These are phyloP conservation scores for Apiospora rasikravindrae DNA, from an alignment of 2,329 filamentous ascomycete genomes.

Conservation along the genomic window DNA sequence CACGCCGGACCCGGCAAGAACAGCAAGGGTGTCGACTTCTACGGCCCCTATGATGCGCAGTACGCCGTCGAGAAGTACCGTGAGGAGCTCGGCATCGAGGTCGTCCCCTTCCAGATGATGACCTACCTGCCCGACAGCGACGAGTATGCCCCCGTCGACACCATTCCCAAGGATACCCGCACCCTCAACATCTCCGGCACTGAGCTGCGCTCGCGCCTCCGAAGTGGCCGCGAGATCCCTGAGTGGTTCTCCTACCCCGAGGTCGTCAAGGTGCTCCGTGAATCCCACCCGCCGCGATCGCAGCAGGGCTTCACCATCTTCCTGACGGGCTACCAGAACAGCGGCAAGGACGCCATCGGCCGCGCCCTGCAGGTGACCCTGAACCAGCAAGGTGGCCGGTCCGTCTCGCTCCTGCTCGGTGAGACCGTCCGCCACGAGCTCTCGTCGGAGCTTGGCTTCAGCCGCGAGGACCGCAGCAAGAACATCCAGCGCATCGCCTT, in stretches of 20 bases:
- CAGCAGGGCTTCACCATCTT: slow-evolving; percentile 98
- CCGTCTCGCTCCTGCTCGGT: slow-evolving; percentile 91
- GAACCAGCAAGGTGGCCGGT: slow-evolving; percentile 96
- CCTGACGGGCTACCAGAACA: slow-evolving; percentile 96
- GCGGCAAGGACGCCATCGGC: slow-evolving; percentile 94
- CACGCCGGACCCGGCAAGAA: slow-evolving; percentile 98
- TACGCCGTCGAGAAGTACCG: slow-evolving; percentile 95
- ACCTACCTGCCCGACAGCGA: slow-evolving; percentile 97
- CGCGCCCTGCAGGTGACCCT: slow-evolving; percentile 95
- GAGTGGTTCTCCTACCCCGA: slow-evolving; percentile 99
- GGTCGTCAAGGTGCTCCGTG: slow-evolving; percentile 93
- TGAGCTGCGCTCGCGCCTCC: slow-evolving; percentile 90
- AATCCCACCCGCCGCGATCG: slow-evolving; percentile 91
- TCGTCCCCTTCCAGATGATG: slow-evolving; percentile 99
- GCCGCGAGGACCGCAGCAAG: slow-evolving; percentile 85
- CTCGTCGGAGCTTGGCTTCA: slow-evolving; percentile 94
- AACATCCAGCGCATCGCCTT: slow-evolving; percentile 98
- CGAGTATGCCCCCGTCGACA: slow-evolving; percentile 92
- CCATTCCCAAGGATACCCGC: slow-evolving; percentile 82
- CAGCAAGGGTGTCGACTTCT: slow-evolving; percentile 95
- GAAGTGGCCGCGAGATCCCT: slow-evolving; percentile 91
- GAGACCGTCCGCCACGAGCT: slow-evolving; percentile 95
- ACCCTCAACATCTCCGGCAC: slow-evolving; percentile 88
- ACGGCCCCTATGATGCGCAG: slow-evolving; percentile 97
- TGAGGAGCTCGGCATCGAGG: slow-evolving; percentile 96